Base-by-base conservation (phyloP, 23 red algal species). In the Gracilaria domingensis region DNA sequence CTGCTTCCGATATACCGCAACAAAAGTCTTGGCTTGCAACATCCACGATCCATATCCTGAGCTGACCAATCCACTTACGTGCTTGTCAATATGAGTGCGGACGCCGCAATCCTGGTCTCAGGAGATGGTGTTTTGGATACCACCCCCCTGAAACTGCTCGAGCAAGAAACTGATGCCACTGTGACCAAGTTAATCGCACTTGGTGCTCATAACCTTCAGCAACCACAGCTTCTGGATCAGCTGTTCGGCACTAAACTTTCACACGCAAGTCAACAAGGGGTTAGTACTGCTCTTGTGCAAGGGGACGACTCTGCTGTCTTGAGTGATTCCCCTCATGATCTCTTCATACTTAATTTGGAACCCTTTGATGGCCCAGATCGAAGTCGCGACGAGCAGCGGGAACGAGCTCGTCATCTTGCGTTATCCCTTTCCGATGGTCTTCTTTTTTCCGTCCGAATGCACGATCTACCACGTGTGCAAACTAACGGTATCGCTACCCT, bases 211-310 rank as follows among this genome's bases (percentile, higher is more conserved):
- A 74, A 74, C 54, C 57, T 90, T 1, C 25, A 81, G 25, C 71
- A 90, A 57, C 54, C 42, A 23, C 37, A 79, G 39, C 51, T 90
- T 54, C 57, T 90, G 16, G 76, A 90, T 42, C 56, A 79, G 36
- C 39, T 90, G 4, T 90, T 90, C 34, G 72, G 73, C 37, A 90
- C 87, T 11, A 44, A 72, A n/a, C 81, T 90, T 79, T 90, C 87
- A 11, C 18, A 70, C 5, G 55, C 71, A 29, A 47, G 48, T 39
- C n/a, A 16, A 32, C 37, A 65, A 34, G 73, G 73, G 12, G 57
- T 90, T 66, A 13, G 24, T 7, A 75, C 70, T 54, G 5, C 74
- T 50, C 17, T 90, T 0, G 87, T 90, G 21, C 66, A 81, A 40
- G 89, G 89, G 18, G 79, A 92, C 37, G 89, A 83, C 30, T 82